phyloP scores from a whole-genome alignment of 2,329 filamentous ascomycete species.

The Neonectria neomacrospora region DNA sequence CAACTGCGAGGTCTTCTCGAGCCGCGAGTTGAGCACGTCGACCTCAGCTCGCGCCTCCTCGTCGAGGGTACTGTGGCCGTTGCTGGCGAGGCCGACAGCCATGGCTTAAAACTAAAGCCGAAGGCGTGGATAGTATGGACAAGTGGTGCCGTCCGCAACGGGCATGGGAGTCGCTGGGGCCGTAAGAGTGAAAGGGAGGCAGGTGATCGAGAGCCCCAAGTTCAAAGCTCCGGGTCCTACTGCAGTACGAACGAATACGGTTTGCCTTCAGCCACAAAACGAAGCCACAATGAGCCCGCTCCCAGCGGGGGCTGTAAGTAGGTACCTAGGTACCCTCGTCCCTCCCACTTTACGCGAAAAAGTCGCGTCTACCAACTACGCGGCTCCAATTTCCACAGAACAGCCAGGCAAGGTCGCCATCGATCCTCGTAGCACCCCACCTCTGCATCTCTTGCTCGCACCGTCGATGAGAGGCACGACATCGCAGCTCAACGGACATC shows the following conservation, averaged over 20 bases:
- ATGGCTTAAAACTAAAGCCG: conserved; percentile 47
- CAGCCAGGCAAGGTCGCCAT: conserved; percentile 32
- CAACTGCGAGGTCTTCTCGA: conserved; percentile 92
- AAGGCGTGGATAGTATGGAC: not conserved
- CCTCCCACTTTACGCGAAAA: conserved; percentile 44
- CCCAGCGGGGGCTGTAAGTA: too few relatives aligned
- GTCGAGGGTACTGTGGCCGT: conserved; percentile 64
- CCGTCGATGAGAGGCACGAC: conserved; percentile 17
- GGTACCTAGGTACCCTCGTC: too few relatives aligned
- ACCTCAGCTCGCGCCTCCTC: conserved; percentile 77
- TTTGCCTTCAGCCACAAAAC: not conserved
- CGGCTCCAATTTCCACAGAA: conserved; percentile 32
- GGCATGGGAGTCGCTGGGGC: not conserved
- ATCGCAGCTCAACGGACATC: conserved; percentile 39
- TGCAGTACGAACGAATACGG: not conserved
- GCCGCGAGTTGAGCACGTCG: conserved; percentile 75
- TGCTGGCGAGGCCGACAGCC: conserved; percentile 61
- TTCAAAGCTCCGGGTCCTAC: not conserved
- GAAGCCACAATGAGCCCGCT: not conserved
- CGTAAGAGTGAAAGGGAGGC: not conserved
- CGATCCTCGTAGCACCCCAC: conserved; percentile 35
- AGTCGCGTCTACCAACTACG: conserved; percentile 36
- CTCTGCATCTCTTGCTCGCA: conserved; percentile 18
- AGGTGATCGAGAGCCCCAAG: not conserved
- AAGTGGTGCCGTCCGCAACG: not conserved